Evolutionary conservation across 2,329 filamentous ascomycete genomes (phyloP), one percentile per base, ranked within the genome.

Genomic region (Paramyrothecium roridum): DNA sequence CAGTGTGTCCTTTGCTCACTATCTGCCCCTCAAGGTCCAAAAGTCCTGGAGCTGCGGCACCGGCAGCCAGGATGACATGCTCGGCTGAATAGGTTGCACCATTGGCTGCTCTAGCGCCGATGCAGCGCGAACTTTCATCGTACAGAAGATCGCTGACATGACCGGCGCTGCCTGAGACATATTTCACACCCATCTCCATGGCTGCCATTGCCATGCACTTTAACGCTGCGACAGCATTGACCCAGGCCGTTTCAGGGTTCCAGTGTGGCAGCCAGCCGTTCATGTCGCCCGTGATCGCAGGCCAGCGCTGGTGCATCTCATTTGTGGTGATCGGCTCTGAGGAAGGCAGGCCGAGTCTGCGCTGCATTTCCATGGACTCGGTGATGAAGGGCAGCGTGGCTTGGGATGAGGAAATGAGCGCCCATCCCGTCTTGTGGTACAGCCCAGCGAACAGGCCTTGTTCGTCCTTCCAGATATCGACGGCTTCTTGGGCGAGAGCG

Each of bases 41-140:
- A 45, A 90, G 75, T 17, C 79, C 77, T 1, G 81, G 76, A 11
- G 84, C 85, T 82, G 86, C 89, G 21, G 87, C 86, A 19, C 87
- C 87, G 4, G 86, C 81, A 2, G 88, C 85, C 3, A 90, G 74
- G 47, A 90, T 74, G 26, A 85, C 81, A 8, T 87, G 71, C 58
- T 85, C 82, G 10, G 85, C 86, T 3, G 69, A 68, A 22, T 89
- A 61, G 13, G 70, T 72, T 3, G 70, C 68, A 1, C 77, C 78
- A 55, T 80, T 73, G 3, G 63, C 64, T 19, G 88, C 70, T 10
- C 73, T 69, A 10, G 80, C 83, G n/a, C 83, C 84, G 13, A 54
- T 68, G 53, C 65, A 70, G 1, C 58, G 59, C 2, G 61, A 59
- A 4, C 64, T 55, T 16, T 51, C 30, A 52, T 64, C 60, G 56